Conservation (phyloP, 805 yeast genomes). For the Teunomyces gatunensis region DNA sequence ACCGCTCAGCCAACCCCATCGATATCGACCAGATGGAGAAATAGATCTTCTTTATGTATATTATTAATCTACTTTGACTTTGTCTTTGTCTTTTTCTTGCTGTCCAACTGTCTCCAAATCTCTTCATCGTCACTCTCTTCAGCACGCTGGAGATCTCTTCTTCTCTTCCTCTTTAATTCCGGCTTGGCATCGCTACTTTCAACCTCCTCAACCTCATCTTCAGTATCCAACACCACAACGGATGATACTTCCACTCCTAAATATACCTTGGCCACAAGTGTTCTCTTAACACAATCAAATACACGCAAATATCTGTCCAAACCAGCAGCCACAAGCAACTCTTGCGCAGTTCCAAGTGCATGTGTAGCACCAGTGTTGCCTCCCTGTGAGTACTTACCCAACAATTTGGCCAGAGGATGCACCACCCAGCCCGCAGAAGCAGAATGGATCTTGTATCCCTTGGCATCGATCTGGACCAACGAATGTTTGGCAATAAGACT, state of each 20-base stretch:
- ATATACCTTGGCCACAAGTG: constrained; percentile 66
- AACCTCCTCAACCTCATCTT: constrained; percentile 33
- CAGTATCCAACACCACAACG: constrained; percentile 50
- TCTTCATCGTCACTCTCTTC: constrained; percentile 35
- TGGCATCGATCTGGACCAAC: constrained; percentile 31
- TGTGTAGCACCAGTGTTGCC: constrained; percentile 70
- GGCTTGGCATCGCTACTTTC: constrained; percentile 8
- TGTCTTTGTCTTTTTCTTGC: constrained; percentile 32
- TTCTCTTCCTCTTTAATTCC: constrained; percentile 18
- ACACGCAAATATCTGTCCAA: constrained; percentile 84
- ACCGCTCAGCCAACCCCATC: constrained; percentile 8
- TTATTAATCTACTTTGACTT: constrained; percentile 10
- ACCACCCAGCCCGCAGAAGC: constrained; percentile 47
- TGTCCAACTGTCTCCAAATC: constrained; percentile 39
- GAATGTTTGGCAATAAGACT: constrained; percentile 57
- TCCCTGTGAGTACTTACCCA: constrained; percentile 59
- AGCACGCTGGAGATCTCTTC: constrained; percentile 22
- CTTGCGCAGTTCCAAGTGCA: constrained; percentile 49
- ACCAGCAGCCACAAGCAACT: constrained; percentile 72
- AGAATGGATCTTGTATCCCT: constrained; percentile 35
- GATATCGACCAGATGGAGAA: neutral
- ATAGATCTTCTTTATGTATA: neutral
- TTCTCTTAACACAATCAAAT: constrained; percentile 59
- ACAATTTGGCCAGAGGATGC: constrained; percentile 47
- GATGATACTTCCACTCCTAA: constrained; percentile 67